Conservation (phyloP, 352 stramenopile species). For the Globisporangium uncinulatum region DNA sequence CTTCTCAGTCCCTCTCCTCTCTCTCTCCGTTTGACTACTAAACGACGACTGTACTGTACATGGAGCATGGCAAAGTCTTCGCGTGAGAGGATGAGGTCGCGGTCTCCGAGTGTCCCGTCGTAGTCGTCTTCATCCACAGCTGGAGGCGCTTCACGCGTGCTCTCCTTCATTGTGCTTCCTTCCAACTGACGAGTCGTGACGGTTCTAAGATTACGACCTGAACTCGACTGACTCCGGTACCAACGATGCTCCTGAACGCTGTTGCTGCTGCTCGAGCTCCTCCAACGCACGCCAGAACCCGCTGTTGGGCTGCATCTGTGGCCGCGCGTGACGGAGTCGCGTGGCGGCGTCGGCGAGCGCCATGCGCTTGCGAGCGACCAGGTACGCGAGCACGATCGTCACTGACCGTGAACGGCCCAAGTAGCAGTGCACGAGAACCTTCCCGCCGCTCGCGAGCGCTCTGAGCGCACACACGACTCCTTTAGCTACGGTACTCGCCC, state of each 20-base stretch:
- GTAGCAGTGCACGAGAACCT: conserved; percentile 75
- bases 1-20: too few relatives aligned
- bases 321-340: conserved; percentile 35
- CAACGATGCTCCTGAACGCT: too few relatives aligned
- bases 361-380: conserved; percentile 37
- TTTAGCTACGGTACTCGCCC: too few relatives aligned
- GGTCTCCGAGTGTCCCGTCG: conserved; percentile 8
- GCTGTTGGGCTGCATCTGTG: conserved; percentile 57
- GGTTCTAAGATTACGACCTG: background rate
- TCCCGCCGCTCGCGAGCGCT: conserved; percentile 29
- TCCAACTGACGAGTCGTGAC: too few relatives aligned
- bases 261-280: conserved; percentile 23
- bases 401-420: conserved; percentile 62
- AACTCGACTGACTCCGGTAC: background rate
- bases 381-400: conserved; percentile 59
- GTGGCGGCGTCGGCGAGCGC: conserved; percentile 33
- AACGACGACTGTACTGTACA: background rate
- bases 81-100: conserved; percentile 42
- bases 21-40: background rate
- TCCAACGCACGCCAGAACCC: conserved; percentile 55
- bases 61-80: conserved; percentile 55
- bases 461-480: conserved; percentile 10
- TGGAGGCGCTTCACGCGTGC: too few relatives aligned
- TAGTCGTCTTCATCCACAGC: conserved; percentile 10
- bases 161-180: too few relatives aligned